Base-by-base conservation (phyloP, 2,329 filamentous ascomycete species). In the Penicillium sp. region DNA sequence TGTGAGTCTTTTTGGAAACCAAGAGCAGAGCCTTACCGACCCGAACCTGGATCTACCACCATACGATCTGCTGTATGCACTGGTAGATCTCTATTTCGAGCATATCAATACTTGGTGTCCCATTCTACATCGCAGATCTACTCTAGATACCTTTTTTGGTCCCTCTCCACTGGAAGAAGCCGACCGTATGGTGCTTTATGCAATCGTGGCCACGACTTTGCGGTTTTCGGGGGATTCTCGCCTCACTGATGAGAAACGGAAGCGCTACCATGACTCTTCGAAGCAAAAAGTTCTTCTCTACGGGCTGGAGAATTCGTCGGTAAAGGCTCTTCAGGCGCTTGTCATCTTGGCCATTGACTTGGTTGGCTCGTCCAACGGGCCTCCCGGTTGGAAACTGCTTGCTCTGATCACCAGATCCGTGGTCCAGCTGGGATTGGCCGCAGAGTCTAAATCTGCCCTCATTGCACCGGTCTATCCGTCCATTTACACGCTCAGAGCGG, bases 301-400 rank as follows among this genome's bases (percentile, higher is more conserved):
- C 60, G 89, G 90, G 4, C 79, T 95, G 59, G 89, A 95, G 60
- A 90, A 93, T 58, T 90, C 88, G 9, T 93, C 89, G 0, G 88
- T 95, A 49, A 91, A 90, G 66, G 83, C 88, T 1, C 74, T 95
- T 4, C 89, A 95, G 64, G 90, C 90, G 4, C 74, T 95, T 5
- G 88, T 95, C 1, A 93, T 95, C 43, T 74, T 95, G 4, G 88
- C 90, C 0, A 72, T 95, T 9, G 90, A 95, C 62, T 77, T 95
- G 25, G 85, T 89, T 29, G 90, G 90, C 7, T 87, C 81, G 58
- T 90, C 89, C 34, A 95, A 95, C 64, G 90, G 90, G 0, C 90
- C 90, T 2, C 89, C 90, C 0, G 90, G 88, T 3, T 95, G 90
- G 90, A 95, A 95, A 62, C 78, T 95, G 49, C 82, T 95, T 67